phyloP scores from a whole-genome alignment of 2,329 filamentous ascomycete species.

The Pseudophaeomoniella oleicola region DNA sequence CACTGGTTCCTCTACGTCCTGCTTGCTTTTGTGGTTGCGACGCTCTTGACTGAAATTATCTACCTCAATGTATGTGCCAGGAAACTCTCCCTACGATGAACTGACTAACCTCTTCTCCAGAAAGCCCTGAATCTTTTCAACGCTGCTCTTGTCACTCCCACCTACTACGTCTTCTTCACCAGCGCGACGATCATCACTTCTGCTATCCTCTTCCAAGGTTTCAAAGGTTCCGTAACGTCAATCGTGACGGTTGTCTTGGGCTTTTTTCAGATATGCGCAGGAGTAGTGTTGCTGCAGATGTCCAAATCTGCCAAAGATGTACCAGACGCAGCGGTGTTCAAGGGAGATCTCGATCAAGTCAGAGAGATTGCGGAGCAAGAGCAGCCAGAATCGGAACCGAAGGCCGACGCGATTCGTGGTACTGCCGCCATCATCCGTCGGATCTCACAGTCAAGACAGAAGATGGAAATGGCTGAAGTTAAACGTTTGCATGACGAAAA shows the following conservation, averaged over 20 bases:
- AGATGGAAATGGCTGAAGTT: conserved; percentile 67
- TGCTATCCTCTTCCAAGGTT: conserved; percentile 79
- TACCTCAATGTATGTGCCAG: conserved; percentile 72
- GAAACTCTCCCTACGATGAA: too few species aligned
- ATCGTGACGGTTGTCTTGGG: conserved; percentile 87
- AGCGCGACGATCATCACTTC: conserved; percentile 90
- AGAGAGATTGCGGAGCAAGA: conserved; percentile 90
- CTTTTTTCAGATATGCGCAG: conserved; percentile 85
- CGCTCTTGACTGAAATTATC: conserved; percentile 83
- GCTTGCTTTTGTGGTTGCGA: conserved; percentile 78
- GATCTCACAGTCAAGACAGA: conserved; percentile 59
- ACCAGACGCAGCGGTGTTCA: conserved; percentile 81
- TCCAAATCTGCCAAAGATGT: conserved; percentile 98
- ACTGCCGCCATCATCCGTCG: conserved; percentile 75
- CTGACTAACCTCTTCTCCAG: conserved; percentile 32
- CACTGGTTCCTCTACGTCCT: conserved; percentile 94
- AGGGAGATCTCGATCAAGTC: conserved; percentile 85
- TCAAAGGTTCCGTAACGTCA: conserved; percentile 67
- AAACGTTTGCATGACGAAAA: conserved; percentile 69
- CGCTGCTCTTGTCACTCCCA: conserved; percentile 89
- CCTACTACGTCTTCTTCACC: conserved; percentile 98
- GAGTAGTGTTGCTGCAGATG: conserved; percentile 84
- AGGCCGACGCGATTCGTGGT: conserved; percentile 89
- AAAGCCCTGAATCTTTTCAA: conserved; percentile 98
- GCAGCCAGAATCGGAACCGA: conserved; percentile 90